Conservation (phyloP, 768 basidiomycete species). For the Chalciporus piperatus region DNA sequence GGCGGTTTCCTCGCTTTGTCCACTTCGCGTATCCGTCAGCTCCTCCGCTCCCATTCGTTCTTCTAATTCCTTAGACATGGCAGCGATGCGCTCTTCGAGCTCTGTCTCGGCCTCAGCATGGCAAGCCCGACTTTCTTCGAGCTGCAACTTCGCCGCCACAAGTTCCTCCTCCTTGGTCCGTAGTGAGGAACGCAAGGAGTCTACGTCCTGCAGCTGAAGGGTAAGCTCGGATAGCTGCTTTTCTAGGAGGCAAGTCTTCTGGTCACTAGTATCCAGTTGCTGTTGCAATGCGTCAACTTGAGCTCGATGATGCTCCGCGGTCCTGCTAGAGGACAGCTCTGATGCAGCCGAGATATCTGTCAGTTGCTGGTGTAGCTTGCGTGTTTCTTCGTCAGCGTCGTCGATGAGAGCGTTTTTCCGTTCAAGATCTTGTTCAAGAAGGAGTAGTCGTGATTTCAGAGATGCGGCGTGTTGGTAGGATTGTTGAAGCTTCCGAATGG, state of each 20-base stretch:
- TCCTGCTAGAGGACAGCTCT: background rate
- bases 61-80: conserved; percentile 16
- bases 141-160: conserved; percentile 32
- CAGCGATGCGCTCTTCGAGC: conserved; percentile 29
- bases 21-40: conserved; percentile 3
- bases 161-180: conserved; percentile 34
- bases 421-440: conserved; percentile 16
- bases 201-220: conserved; percentile 24
- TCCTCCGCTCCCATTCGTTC: conserved; percentile 14
- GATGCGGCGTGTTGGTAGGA: conserved; percentile 4
- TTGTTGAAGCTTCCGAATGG: conserved; percentile 8
- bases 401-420: conserved; percentile 3
- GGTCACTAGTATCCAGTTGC: conserved; percentile 1
- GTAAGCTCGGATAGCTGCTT: conserved; percentile 3
- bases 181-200: conserved; percentile 39
- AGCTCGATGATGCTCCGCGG: conserved; percentile 1
- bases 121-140: conserved; percentile 33
- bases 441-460: conserved; percentile 19
- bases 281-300: conserved; percentile 1
- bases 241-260: background rate
- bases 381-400: conserved; percentile 9
- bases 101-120: conserved; percentile 32
- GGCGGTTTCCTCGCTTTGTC: conserved; percentile 17
- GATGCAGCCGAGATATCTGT: conserved; percentile 5
- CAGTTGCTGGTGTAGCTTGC: conserved; percentile 9